Evolutionary conservation across 352 stramenopile genomes (phyloP), one percentile per base, ranked within the genome.

Genomic region (Phytopythium mirpurense): DNA sequence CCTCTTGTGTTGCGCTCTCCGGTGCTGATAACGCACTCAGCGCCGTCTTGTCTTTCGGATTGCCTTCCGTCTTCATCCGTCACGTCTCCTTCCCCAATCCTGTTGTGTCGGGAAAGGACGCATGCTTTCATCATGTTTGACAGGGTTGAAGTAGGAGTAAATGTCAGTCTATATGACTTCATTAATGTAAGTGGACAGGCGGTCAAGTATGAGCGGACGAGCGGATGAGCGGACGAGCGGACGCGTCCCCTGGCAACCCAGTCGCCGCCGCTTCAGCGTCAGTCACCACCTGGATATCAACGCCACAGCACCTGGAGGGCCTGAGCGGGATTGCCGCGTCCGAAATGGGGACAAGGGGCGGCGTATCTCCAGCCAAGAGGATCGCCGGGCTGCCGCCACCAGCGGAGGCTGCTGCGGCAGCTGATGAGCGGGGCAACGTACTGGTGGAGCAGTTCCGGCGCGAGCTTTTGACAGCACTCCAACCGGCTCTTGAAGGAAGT

Each of bases 401-500:
- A 26, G 44, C 37, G 12, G 27, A 19, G 16, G n/a, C 19, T 5
- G 35, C 37, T 3, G 14, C 45, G 5, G 19, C 23, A 16, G 42
- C 10, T 19, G 23, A 50, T 21, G 60, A 72, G 27, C 54, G 55
- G 3, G 36, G 47, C 2, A 50, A 72, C 40, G 65, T 70, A 26
- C 56, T 89, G 6, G 49, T 70, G 42, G 66, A 81, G 14, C 75
- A 85, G 26, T 82, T 85, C 57, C 59, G 63, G 35, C 75, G 78
- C 32, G 74, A 89, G 34, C 65, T 89, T 43, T 31, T 54, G 10
- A 51, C 60, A 1, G 29, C 83, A 6, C 34, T 85, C 43, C 64
- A 72, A 19, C 59, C 71, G 7, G 59, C 64, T 21, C 65, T 63
- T 15, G 73, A 85, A 15, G 69, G 66, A 35, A 70, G 65, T 35